A percentile compares a stretch with the other conserved stretches of the same genome.
These are phyloP conservation scores for Hypoxylon cercidicola DNA, from an alignment of 495 filamentous ascomycete species.

Conservation along the genomic window DNA sequence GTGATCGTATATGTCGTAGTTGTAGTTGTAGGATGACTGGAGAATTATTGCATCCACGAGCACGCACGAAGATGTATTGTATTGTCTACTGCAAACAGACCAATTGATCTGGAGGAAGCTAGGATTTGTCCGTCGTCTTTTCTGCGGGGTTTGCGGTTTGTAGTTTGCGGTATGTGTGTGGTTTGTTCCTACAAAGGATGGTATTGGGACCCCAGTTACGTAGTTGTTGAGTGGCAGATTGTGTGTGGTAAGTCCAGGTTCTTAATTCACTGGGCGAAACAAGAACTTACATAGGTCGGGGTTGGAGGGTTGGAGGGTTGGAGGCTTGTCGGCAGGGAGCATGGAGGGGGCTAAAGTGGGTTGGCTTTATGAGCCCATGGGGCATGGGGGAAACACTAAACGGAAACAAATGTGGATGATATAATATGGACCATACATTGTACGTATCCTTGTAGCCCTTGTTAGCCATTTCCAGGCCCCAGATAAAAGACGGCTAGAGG, in stretches of 20 bases:
- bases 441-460: too few relatives aligned
- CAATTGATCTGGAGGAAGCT: slow-evolving; percentile 39
- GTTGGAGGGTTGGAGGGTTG: too few relatives aligned
- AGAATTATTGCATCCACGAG: slow-evolving; percentile 28
- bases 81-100: slow-evolving; percentile 34
- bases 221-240: slow-evolving; percentile 15
- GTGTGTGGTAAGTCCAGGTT: too few relatives aligned
- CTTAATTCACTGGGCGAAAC: too few relatives aligned
- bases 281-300: too few relatives aligned
- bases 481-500: slow-evolving; percentile 32
- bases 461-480: background rate
- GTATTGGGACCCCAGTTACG: slow-evolving; percentile 40
- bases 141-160: slow-evolving; percentile 36
- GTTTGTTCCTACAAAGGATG: slow-evolving; percentile 37
- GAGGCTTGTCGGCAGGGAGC: too few relatives aligned
- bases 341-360: background rate
- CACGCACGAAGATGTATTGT: slow-evolving; percentile 8
- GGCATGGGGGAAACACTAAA: slow-evolving; percentile 3
- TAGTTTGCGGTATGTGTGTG: too few relatives aligned
- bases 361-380: slow-evolving; percentile 3
- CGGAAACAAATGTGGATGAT: slow-evolving; percentile 7
- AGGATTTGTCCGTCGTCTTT: slow-evolving; percentile 30
- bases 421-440: background rate
- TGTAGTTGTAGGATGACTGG: background rate
- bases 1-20: slow-evolving; percentile 7